These are phyloP conservation scores for Xylariaceae sp. DNA, from an alignment of 2,329 filamentous ascomycete genomes.

Conservation along the genomic window DNA sequence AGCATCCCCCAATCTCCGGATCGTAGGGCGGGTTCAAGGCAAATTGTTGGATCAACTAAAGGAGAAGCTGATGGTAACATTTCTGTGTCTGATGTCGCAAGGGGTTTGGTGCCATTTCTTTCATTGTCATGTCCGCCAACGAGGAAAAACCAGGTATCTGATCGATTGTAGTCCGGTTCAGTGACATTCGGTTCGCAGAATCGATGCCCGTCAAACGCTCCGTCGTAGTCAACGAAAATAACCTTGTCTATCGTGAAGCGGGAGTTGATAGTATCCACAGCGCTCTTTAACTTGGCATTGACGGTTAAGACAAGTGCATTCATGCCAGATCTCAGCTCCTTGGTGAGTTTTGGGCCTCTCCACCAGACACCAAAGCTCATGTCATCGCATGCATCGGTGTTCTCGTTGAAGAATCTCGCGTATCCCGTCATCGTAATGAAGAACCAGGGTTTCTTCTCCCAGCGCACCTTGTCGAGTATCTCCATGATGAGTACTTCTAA, in stretches of 20 bases:
- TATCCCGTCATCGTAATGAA: slow-evolving; percentile 46
- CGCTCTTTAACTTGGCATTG: slow-evolving; percentile 39
- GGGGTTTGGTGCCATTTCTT: slow-evolving; percentile 20
- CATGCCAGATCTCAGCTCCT: slow-evolving; percentile 38
- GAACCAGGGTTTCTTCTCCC: slow-evolving; percentile 45
- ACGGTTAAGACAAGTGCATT: slow-evolving; percentile 44
- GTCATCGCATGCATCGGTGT: slow-evolving; percentile 42
- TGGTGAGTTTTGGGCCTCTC: slow-evolving; percentile 41
- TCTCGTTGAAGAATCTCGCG: slow-evolving; percentile 47
- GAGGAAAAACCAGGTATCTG: slow-evolving; percentile 48
- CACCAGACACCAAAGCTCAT: slow-evolving; percentile 47
- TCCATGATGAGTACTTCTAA: slow-evolving; percentile 40
- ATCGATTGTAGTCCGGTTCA: slow-evolving; percentile 44
- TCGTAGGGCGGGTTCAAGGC: slow-evolving; percentile 33
- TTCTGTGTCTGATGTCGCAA: slow-evolving; percentile 5
- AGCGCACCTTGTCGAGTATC: slow-evolving; percentile 42
- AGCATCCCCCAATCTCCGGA: slow-evolving; percentile 43
- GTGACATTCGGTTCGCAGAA: slow-evolving; percentile 40
- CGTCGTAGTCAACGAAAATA: slow-evolving; percentile 46
- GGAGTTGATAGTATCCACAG: slow-evolving; percentile 37
- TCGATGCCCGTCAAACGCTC: slow-evolving; percentile 43
- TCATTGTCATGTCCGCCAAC: slow-evolving; percentile 44
- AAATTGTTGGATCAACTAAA: slow-evolving; percentile 37
- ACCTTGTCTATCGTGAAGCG: slow-evolving; percentile 38
- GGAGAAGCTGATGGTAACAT: slow-evolving; percentile 31